phyloP scores from a whole-genome alignment of 2,329 filamentous ascomycete species.

The Aspergillus fijiensis region DNA sequence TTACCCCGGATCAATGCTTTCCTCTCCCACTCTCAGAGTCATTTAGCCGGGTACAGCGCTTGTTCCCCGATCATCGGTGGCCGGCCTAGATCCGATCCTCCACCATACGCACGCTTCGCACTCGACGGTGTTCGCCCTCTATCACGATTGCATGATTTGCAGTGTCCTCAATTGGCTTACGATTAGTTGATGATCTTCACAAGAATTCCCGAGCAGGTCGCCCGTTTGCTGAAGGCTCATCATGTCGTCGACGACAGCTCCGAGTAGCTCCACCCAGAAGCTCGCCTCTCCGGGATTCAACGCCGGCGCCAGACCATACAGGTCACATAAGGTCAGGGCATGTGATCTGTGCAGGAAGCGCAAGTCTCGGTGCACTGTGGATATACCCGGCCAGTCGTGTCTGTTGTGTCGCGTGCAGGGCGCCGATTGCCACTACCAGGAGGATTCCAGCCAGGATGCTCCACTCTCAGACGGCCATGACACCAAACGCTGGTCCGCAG shows the following conservation, averaged over 20 bases:
- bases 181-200: neutral
- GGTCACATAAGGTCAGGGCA: conserved; percentile 62
- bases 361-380: conserved; percentile 62
- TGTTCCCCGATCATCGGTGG: neutral
- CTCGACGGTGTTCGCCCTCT: neutral
- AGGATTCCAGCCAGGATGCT: conserved; percentile 32
- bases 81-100: neutral
- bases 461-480: conserved; percentile 27
- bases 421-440: conserved; percentile 57
- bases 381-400: conserved; percentile 54
- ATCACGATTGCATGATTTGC: neutral
- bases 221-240: conserved; percentile 17
- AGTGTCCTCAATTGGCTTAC: neutral
- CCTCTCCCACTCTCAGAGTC: neutral
- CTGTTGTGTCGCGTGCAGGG: conserved; percentile 59
- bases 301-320: conserved; percentile 54
- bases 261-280: conserved; percentile 34
- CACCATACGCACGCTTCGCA: neutral
- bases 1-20: neutral
- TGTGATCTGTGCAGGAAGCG: conserved; percentile 61
- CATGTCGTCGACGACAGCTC: conserved; percentile 34
- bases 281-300: conserved; percentile 39
- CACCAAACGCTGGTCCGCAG: conserved; percentile 30
- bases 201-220: neutral
- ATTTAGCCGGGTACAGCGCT: neutral